A percentile compares a stretch with the other conserved stretches of the same genome.
Evolutionary conservation across 106 monocot species (phyloP).

Genomic region (Dendrobium officinale): DNA sequence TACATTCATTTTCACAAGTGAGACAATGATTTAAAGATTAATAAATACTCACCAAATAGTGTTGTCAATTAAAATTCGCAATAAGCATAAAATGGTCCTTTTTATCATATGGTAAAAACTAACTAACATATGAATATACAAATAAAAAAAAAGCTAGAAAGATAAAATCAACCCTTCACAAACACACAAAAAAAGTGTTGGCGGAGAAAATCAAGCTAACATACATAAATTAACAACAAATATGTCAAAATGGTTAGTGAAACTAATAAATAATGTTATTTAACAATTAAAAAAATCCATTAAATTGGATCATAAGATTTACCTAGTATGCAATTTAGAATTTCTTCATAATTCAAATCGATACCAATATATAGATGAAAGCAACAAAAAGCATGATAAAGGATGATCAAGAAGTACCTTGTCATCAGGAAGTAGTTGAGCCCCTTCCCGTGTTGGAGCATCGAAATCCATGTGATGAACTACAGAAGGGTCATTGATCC

Average conservation of each 20-base stretch:
- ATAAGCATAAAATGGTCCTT: not conserved
- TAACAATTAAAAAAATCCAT: not conserved
- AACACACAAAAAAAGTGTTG: not conserved
- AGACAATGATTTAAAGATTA: not conserved
- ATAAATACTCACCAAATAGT: not conserved
- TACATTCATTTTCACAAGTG: not conserved
- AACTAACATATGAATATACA: not conserved
- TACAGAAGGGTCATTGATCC: constrained; percentile 45
- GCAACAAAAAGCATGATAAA: not conserved
- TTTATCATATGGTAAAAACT: not conserved
- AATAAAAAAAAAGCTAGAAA: not conserved
- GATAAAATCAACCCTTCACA: not conserved
- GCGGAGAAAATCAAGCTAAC: not conserved
- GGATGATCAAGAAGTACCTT: constrained; percentile 28
- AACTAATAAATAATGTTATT: not conserved
- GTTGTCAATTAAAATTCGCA: not conserved
- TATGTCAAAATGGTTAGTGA: not conserved
- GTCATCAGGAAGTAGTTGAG: constrained; percentile 70
- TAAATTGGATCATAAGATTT: not conserved
- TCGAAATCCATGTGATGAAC: constrained; percentile 94
- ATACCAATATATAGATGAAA: not conserved
- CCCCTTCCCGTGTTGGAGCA: constrained; percentile 95
- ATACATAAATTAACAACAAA: not conserved
- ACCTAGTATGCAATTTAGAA: not conserved
- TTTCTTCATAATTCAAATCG: not conserved